Conservation (phyloP, 2,329 filamentous ascomycete genomes). For the Colletotrichum scovillei region DNA sequence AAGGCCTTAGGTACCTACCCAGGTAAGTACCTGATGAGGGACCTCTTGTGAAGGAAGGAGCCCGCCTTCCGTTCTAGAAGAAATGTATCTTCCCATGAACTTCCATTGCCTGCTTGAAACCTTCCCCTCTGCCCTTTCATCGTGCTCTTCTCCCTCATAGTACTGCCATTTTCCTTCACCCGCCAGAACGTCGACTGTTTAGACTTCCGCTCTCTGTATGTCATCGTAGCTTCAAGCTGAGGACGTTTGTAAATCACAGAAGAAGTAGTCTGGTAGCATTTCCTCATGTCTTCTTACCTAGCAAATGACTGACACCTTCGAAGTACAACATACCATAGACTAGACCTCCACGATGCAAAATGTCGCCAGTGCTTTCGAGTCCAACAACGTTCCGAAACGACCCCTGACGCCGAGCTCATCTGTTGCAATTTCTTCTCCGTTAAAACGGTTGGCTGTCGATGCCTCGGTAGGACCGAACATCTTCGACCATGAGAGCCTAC, state of each 20-base stretch:
- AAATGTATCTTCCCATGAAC: neutral
- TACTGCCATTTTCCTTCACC: too few species aligned
- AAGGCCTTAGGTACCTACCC: neutral
- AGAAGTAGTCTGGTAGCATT: neutral
- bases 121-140: neutral
- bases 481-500: neutral
- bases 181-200: too few species aligned
- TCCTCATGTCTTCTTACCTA: neutral
- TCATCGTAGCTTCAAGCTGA: neutral
- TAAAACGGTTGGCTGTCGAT: neutral
- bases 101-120: neutral
- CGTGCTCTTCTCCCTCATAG: neutral
- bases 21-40: neutral
- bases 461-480: neutral
- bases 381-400: constrained; percentile 22
- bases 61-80: neutral
- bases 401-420: neutral
- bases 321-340: neutral
- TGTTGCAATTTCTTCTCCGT: neutral
- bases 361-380: neutral
- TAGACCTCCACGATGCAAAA: neutral
- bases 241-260: neutral
- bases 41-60: neutral
- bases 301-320: neutral
- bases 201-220: neutral